phyloP scores from a whole-genome alignment of 257 asterid species.

The Ballota nigra region DNA sequence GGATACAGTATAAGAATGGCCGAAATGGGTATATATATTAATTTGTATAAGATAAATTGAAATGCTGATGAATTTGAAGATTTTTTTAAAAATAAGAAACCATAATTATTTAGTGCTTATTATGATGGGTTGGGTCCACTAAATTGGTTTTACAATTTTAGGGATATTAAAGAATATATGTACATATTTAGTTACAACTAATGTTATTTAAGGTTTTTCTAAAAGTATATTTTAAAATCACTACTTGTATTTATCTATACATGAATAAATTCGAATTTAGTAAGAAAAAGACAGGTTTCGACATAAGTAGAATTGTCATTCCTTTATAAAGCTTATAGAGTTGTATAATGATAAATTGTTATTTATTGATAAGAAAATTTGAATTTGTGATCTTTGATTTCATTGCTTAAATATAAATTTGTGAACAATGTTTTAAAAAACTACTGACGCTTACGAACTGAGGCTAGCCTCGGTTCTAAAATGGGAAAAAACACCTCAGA shows the following conservation, averaged over 20 bases:
- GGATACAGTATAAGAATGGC: conserved; percentile 29
- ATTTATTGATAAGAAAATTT: no score
- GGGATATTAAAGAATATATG: neutral
- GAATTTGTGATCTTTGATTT: no score
- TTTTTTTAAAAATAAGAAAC: neutral
- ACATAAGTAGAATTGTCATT: no score
- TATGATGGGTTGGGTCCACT: neutral
- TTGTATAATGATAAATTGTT: no score
- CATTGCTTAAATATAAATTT: no score
- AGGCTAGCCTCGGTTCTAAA: no score
- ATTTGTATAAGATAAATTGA: neutral
- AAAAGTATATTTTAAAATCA: no score
- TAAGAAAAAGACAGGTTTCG: neutral
- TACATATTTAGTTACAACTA: neutral
- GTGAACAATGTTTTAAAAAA: no score
- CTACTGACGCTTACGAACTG: no score
- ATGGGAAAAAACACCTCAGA: no score
- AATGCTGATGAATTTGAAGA: neutral
- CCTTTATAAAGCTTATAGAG: no score
- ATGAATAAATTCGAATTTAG: neutral
- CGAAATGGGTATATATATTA: neutral
- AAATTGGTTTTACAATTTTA: neutral
- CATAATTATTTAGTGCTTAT: neutral
- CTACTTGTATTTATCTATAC: no score
- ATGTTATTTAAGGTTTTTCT: neutral